These are phyloP conservation scores for Penicillium fuscoglaucum DNA, from an alignment of 2,329 filamentous ascomycete genomes.

Conservation along the genomic window DNA sequence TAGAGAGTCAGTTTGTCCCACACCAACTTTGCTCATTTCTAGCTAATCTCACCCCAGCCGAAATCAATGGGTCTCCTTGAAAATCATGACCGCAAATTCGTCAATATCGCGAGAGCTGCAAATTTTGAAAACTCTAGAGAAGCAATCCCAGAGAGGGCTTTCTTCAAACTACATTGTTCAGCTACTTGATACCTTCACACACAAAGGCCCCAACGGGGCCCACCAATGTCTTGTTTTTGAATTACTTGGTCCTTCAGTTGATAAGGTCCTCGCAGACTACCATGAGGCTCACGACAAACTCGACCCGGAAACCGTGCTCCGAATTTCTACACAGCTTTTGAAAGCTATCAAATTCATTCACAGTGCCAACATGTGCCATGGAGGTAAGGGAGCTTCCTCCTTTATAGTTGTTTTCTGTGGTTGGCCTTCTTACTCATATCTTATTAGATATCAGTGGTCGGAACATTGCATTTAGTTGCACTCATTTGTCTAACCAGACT, in stretches of 20 bases:
- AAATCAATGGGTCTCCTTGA: slow-evolving; percentile 35
- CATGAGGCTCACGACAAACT: slow-evolving; percentile 22
- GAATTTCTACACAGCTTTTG: slow-evolving; percentile 31
- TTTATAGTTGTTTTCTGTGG: neutral
- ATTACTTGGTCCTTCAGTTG: slow-evolving; percentile 33
- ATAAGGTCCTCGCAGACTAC: slow-evolving; percentile 27
- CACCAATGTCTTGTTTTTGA: slow-evolving; percentile 39
- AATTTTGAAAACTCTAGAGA: slow-evolving; percentile 17
- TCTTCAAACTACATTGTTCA: slow-evolving; percentile 29
- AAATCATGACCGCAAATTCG: slow-evolving; percentile 33
- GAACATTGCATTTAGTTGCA: too few relatives aligned
- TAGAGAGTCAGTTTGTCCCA: slow-evolving; percentile 21
- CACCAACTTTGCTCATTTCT: neutral
- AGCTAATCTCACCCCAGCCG: slow-evolving; percentile 17
- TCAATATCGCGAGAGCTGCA: slow-evolving; percentile 21
- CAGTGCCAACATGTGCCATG: slow-evolving; percentile 30
- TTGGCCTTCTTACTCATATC: too few relatives aligned
- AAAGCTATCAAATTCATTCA: slow-evolving; percentile 33
- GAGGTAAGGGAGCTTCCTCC: slow-evolving; percentile 25
- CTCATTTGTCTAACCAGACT: too few relatives aligned
- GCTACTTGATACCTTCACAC: slow-evolving; percentile 34
- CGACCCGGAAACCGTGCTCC: slow-evolving; percentile 24
- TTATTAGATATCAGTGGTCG: too few relatives aligned
- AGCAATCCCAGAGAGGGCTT: slow-evolving; percentile 11
- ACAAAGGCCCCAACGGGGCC: slow-evolving; percentile 36